Evolutionary conservation across 2,329 filamentous ascomycete species (phyloP), one percentile per base, ranked within the genome.

Genomic region (Berkeleyomyces rouxiae): DNA sequence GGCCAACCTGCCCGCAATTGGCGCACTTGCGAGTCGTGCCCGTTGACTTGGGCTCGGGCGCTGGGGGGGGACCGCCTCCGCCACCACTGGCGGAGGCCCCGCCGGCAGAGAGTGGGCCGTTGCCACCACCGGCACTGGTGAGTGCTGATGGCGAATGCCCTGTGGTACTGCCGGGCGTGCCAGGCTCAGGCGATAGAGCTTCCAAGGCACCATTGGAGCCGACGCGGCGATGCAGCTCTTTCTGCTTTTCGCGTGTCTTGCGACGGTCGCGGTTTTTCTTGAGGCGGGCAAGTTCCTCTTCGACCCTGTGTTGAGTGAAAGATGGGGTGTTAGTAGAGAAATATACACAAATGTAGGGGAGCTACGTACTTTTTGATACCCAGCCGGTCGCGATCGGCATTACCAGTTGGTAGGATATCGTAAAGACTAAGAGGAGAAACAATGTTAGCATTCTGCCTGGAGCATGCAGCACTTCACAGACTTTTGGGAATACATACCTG

Each of bases 1-100:
- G 93, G 40, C 93, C 93, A 62, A 95, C 87, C 73, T 93, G 88
- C 59, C 93, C 93, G 75, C 93, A 99, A 74, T 96, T 97, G 67
- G 93, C 93, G 75, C 93, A 99, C 77, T 97, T 97, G 69, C 95
- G 82, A 42, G 86, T 86, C 63, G 89, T 95, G 65, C 85, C 84
- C 58, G 76, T 80, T 13, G 63, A 59, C 31, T 59, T 61, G 37
- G 53, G 53, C 5, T 43, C 33, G 44, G 46, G 42, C 7, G 16
- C 31, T n/a, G 46, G n/a, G 16, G 46, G n/a, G 7, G 46, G n/a
- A 9, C 31, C 49, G 49, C 23, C 23, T 5, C 23, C 49, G 49
- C 46, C 46, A 23, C 33, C 37, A 33, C 49, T 31, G 10, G 10
- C 23, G 13, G 49, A 11, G 47, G 47, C 9, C 5, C 47, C 47